These are phyloP conservation scores for Raffaelea ambrosiae DNA, from an alignment of 2,329 filamentous ascomycete species.

Conservation along the genomic window DNA sequence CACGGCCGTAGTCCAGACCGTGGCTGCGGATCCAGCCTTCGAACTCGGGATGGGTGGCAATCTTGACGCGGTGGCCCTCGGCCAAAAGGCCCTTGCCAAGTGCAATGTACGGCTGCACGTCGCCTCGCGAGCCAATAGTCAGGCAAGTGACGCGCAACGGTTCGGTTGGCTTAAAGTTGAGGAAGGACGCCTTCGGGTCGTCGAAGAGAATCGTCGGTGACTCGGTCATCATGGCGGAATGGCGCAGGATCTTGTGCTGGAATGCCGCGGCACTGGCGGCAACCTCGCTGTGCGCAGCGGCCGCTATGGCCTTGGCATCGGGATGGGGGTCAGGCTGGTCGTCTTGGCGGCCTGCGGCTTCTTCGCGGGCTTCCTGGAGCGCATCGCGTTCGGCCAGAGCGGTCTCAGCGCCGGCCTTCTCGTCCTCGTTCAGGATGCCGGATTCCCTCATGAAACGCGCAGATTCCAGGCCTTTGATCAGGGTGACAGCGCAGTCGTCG, in stretches of 20 bases:
- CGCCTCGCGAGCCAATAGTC: conserved; percentile 90
- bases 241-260: conserved; percentile 37
- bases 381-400: conserved; percentile 77
- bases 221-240: conserved; percentile 39
- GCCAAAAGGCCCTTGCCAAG: conserved; percentile 83
- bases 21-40: conserved; percentile 82
- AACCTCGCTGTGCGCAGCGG: background rate
- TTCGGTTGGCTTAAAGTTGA: conserved; percentile 81
- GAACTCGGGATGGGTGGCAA: conserved; percentile 90
- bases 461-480: conserved; percentile 69
- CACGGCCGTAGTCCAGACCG: conserved; percentile 82
- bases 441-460: conserved; percentile 64
- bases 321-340: conserved; percentile 15
- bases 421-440: conserved; percentile 56
- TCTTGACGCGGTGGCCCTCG: conserved; percentile 78
- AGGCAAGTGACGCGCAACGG: conserved; percentile 81
- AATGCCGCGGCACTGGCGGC: background rate
- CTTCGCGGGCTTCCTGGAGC: conserved; percentile 62
- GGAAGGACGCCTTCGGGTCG: conserved; percentile 75
- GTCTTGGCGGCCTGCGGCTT: conserved; percentile 36
- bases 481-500: conserved; percentile 80
- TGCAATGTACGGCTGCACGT: conserved; percentile 96
- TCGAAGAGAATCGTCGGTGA: conserved; percentile 78
- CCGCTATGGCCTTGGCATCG: background rate
- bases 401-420: conserved; percentile 61